Evolutionary conservation across 2,329 filamentous ascomycete species (phyloP).

Genomic region (Dryadomyces quercivorus): DNA sequence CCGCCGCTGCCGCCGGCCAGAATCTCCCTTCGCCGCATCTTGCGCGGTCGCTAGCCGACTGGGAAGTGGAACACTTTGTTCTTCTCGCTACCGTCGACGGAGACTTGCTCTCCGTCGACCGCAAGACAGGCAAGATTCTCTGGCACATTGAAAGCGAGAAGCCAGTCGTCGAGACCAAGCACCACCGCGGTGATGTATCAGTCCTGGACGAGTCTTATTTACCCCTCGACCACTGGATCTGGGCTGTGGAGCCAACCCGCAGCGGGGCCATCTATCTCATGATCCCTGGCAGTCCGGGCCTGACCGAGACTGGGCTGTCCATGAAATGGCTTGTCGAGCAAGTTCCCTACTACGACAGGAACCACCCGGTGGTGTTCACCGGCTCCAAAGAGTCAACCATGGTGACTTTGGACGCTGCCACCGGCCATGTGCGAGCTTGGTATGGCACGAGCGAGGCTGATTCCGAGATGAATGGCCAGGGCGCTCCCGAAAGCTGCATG

Average conservation of each 20-base stretch:
- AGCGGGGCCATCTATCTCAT: constrained; percentile 84
- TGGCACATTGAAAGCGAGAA: constrained; percentile 79
- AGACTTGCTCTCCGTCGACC: constrained; percentile 82
- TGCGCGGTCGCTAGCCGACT: constrained; percentile 97
- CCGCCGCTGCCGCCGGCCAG: constrained; percentile 35
- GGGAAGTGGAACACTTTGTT: constrained; percentile 99
- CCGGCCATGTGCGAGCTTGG: constrained; percentile 68
- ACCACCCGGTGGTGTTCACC: constrained; percentile 74
- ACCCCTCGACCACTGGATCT: constrained; percentile 74
- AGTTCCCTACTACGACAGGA: constrained; percentile 58
- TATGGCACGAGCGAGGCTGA: constrained; percentile 58
- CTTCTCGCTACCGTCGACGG: constrained; percentile 99
- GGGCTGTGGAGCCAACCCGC: constrained; percentile 86
- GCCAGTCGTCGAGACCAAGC: constrained; percentile 82
- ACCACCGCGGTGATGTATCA: constrained; percentile 61
- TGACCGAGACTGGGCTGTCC: constrained; percentile 57
- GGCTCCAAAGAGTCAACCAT: constrained; percentile 85
- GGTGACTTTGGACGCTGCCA: constrained; percentile 78
- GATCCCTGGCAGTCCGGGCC: constrained; percentile 49
- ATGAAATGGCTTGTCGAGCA: constrained; percentile 85
- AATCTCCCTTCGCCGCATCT: constrained; percentile 70
- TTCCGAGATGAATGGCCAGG: constrained; percentile 40
- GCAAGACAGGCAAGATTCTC: constrained; percentile 69
- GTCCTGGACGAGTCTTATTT: constrained; percentile 45
- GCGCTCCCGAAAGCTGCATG: constrained; percentile 56